phyloP scores from a whole-genome alignment of 2,329 filamentous ascomycete species.

The Xylariaceae sp. region DNA sequence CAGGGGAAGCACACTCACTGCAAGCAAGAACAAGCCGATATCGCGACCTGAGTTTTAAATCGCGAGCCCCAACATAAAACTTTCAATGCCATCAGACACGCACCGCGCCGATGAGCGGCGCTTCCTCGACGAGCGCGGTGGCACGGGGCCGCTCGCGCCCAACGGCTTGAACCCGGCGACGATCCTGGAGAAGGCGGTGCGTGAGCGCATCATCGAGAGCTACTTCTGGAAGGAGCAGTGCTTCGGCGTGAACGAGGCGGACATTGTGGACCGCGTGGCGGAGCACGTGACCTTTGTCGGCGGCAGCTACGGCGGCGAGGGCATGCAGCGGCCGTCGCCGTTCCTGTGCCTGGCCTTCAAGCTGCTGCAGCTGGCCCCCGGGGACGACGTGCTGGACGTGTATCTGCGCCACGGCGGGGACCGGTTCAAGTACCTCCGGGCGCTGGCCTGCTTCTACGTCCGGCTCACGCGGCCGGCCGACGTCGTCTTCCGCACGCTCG shows the following conservation, averaged over 20 bases:
- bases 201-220: conserved; percentile 88
- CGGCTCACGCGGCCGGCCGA: conserved; percentile 76
- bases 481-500: conserved; percentile 73
- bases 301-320: conserved; percentile 66
- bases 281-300: conserved; percentile 77
- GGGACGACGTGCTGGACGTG: conserved; percentile 69
- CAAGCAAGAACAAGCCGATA: no score
- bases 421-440: conserved; percentile 80
- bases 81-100: conserved; percentile 23
- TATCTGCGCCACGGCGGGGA: conserved; percentile 74
- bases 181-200: conserved; percentile 91
- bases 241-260: conserved; percentile 82
- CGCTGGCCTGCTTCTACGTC: conserved; percentile 89
- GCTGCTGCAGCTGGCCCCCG: conserved; percentile 79
- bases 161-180: conserved; percentile 92
- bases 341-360: conserved; percentile 96
- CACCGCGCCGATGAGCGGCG: conserved; percentile 75
- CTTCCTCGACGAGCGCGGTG: conserved; percentile 88
- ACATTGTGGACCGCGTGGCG: conserved; percentile 82
- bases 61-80: no score
- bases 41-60: no score
- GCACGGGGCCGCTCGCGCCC: conserved; percentile 66
- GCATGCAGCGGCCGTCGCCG: conserved; percentile 78
- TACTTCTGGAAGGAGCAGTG: conserved; percentile 99
- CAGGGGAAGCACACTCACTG: no score